Evolutionary conservation across 495 filamentous ascomycete genomes (phyloP).

Genomic region (Xylaria longipes): DNA sequence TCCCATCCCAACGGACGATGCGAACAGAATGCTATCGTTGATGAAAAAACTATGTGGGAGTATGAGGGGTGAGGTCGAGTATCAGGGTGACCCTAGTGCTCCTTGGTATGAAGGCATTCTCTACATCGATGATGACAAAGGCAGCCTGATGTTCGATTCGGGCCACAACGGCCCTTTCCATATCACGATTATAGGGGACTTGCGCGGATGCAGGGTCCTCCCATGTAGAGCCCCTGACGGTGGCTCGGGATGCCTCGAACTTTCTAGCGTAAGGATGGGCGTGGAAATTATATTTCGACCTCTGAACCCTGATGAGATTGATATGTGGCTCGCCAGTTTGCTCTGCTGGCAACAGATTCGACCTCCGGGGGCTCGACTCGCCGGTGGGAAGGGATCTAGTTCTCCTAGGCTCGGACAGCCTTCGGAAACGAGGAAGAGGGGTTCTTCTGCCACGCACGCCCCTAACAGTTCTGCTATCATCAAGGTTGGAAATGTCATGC

Average conservation of each 20-base stretch:
- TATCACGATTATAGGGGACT: slow-evolving; percentile 70
- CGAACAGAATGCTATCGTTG: slow-evolving; percentile 66
- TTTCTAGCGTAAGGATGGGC: slow-evolving; percentile 72
- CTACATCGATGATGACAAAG: slow-evolving; percentile 71
- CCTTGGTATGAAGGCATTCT: slow-evolving; percentile 68
- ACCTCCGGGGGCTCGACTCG: slow-evolving; percentile 51
- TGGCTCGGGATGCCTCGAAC: slow-evolving; percentile 76
- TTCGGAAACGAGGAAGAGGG: slow-evolving; percentile 74
- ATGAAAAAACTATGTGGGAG: slow-evolving; percentile 72
- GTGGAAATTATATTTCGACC: slow-evolving; percentile 78
- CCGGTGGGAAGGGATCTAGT: slow-evolving; percentile 34
- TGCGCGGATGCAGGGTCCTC: slow-evolving; percentile 84
- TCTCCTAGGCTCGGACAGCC: slow-evolving; percentile 31
- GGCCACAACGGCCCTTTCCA: slow-evolving; percentile 57
- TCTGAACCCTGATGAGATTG: slow-evolving; percentile 74
- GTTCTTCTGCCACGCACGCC: slow-evolving; percentile 54
- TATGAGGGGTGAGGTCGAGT: slow-evolving; percentile 74
- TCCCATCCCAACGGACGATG: slow-evolving; percentile 65
- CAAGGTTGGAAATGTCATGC: slow-evolving; percentile 92
- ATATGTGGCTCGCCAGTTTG: slow-evolving; percentile 90
- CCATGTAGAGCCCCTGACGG: slow-evolving; percentile 68
- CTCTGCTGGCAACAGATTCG: slow-evolving; percentile 93
- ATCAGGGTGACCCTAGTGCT: slow-evolving; percentile 59
- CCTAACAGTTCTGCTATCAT: slow-evolving; percentile 87
- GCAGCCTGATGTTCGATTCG: slow-evolving; percentile 67